Conservation (phyloP, 768 basidiomycete genomes). For the Calocera cornea region DNA sequence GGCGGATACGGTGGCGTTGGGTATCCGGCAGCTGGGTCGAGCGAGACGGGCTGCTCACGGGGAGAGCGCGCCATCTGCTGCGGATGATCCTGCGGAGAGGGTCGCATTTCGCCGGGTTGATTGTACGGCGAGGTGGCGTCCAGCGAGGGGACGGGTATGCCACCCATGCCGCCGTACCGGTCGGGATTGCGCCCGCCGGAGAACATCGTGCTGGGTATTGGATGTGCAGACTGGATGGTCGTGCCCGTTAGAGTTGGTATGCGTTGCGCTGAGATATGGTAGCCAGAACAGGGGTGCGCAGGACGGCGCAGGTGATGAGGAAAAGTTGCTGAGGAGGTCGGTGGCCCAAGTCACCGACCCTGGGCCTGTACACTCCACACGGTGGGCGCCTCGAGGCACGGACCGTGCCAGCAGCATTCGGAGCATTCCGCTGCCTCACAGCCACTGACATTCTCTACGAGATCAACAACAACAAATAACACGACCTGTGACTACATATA, state of each 20-base stretch:
- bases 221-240: not conserved
- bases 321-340: not conserved
- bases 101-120: not conserved
- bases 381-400: not conserved
- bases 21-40: not conserved
- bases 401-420: slow-evolving; percentile 3
- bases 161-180: not conserved
- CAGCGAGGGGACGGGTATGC: not conserved
- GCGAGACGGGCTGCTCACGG: not conserved
- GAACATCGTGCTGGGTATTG: not conserved
- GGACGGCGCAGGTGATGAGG: not conserved
- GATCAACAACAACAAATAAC: not conserved
- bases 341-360: no score
- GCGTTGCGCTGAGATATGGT: not conserved
- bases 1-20: not conserved
- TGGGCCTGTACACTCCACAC: not conserved
- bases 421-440: not conserved
- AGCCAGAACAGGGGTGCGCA: not conserved
- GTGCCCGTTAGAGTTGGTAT: not conserved
- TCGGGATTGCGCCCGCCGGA: not conserved
- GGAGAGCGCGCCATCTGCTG: not conserved
- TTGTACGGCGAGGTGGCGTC: not conserved
- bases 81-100: not conserved
- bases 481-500: no score
- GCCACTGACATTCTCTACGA: not conserved